Conservation (phyloP, 805 yeast species). For the Danielia oregonensis region DNA sequence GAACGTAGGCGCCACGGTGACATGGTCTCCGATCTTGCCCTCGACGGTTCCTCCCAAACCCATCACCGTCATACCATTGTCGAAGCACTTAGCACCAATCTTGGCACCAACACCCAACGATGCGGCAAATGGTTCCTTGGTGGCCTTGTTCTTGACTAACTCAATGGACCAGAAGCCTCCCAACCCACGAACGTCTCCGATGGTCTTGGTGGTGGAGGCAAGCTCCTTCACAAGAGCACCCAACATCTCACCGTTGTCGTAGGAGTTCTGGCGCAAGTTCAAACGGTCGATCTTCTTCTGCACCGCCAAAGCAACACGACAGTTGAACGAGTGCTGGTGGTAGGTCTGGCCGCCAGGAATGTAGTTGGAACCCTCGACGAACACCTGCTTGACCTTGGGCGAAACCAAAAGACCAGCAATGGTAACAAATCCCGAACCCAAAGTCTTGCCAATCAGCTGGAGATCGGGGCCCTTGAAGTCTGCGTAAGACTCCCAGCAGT, state of each 20-base stretch:
- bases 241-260: constrained; percentile 8
- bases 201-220: constrained; percentile 18
- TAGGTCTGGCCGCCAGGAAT: constrained; percentile 14
- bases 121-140: constrained; percentile 47
- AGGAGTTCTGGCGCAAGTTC: constrained; percentile 11
- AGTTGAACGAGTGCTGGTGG: constrained; percentile 16
- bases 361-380: constrained; percentile 11
- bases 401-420: constrained; percentile 16
- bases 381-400: constrained; percentile 12
- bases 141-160: constrained; percentile 48
- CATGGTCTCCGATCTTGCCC: constrained; percentile 41
- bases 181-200: constrained; percentile 60
- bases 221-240: constrained; percentile 7
- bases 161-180: constrained; percentile 61
- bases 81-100: constrained; percentile 30
- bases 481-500: constrained; percentile 47
- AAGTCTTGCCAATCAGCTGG: constrained; percentile 15
- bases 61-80: constrained; percentile 48
- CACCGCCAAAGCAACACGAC: constrained; percentile 15
- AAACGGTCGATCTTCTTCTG: constrained; percentile 14
- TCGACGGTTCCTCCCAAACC: constrained; percentile 43
- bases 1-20: constrained; percentile 47
- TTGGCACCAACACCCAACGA: constrained; percentile 33
- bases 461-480: constrained; percentile 14
- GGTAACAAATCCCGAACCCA: constrained; percentile 14